These are phyloP conservation scores for Rhodotorula graminis DNA, from an alignment of 768 basidiomycete species.

Conservation along the genomic window DNA sequence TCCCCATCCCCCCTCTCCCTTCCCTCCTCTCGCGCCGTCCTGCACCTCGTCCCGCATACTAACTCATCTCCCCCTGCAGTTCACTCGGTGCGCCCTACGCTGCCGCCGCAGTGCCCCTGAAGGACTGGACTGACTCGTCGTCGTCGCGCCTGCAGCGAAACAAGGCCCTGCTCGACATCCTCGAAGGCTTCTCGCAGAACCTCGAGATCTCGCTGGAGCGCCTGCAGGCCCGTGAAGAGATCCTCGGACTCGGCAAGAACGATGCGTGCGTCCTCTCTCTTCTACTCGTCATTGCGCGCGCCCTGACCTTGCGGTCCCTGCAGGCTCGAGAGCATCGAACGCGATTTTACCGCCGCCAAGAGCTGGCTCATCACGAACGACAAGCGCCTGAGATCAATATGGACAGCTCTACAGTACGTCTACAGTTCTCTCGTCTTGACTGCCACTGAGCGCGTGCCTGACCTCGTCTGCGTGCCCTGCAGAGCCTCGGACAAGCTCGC, in stretches of 20 bases:
- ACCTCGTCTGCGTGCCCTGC: not conserved
- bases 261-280: constrained; percentile 8
- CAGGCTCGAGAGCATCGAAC: constrained; percentile 3
- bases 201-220: constrained; percentile 28
- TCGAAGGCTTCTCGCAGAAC: constrained; percentile 22
- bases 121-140: not conserved
- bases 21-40: too few species aligned
- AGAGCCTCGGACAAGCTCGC: constrained; percentile 31
- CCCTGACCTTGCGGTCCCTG: not conserved
- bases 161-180: constrained; percentile 25
- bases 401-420: constrained; percentile 28
- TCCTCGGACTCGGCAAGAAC: constrained; percentile 16
- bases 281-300: not conserved
- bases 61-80: too few species aligned
- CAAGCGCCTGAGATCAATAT: constrained; percentile 18
- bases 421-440: fast-evolving
- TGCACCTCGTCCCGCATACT: too few species aligned
- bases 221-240: constrained; percentile 21
- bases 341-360: constrained; percentile 28
- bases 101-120: too few species aligned
- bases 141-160: constrained; percentile 22
- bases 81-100: not conserved
- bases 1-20: too few species aligned
- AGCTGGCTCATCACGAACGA: constrained; percentile 26
- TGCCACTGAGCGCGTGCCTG: not conserved